A percentile compares a stretch with the other conserved stretches of the same genome.
Evolutionary conservation across 805 yeast species (phyloP).

Genomic region (Starmera caribaea): DNA sequence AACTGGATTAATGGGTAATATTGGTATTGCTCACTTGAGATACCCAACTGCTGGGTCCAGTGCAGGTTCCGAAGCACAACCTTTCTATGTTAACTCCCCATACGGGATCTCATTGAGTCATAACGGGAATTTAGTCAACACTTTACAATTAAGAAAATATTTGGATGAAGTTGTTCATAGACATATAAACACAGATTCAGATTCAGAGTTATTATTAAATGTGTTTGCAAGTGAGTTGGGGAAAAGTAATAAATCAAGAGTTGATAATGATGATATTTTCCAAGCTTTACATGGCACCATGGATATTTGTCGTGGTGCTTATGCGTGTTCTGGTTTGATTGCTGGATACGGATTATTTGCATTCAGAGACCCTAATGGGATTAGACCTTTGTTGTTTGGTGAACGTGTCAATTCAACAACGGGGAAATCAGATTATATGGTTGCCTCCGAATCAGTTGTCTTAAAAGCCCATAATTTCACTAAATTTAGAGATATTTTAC

Average conservation of each 20-base stretch:
- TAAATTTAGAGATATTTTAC: constrained; percentile 71
- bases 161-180: constrained; percentile 93
- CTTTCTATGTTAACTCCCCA: constrained; percentile 95
- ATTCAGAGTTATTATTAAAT: constrained; percentile 83
- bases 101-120: constrained; percentile 88
- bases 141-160: constrained; percentile 62
- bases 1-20: constrained; percentile 74
- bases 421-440: constrained; percentile 80
- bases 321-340: constrained; percentile 88
- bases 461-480: constrained; percentile 84
- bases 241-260: constrained; percentile 85
- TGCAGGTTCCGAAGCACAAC: constrained; percentile 96
- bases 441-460: constrained; percentile 93
- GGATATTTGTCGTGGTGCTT: constrained; percentile 85
- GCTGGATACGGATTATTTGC: constrained; percentile 96
- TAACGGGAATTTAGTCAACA: constrained; percentile 92
- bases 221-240: constrained; percentile 89
- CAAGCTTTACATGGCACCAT: constrained; percentile 78
- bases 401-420: constrained; percentile 54
- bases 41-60: constrained; percentile 97
- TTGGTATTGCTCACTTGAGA: constrained; percentile 92
- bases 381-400: constrained; percentile 84
- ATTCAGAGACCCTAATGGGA: constrained; percentile 95
- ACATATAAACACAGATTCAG: constrained; percentile 95
- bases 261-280: constrained; percentile 83